phyloP scores from a whole-genome alignment of 352 stramenopile genomes.

The Globisporangium cederbergense region DNA sequence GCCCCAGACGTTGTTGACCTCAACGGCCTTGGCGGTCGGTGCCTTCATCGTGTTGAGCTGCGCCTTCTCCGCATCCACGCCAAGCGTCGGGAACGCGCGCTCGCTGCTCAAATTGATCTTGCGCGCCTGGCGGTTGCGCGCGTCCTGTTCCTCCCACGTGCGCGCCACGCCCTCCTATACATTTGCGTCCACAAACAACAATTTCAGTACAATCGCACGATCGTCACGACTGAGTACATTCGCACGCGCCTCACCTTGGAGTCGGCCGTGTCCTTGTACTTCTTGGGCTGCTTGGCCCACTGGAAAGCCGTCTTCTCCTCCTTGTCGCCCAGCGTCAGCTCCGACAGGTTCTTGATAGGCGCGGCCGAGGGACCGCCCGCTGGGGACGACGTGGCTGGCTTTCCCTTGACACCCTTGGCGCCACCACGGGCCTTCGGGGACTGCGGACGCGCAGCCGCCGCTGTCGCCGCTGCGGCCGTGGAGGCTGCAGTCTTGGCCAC shows the following conservation, averaged over 20 bases:
- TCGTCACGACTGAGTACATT: too few relatives aligned
- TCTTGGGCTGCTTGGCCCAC: slow-evolving; percentile 84
- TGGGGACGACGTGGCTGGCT: slow-evolving; percentile 21
- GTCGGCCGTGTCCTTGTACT: slow-evolving; percentile 67
- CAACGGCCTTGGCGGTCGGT: slow-evolving; percentile 48
- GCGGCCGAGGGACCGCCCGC: slow-evolving; percentile 11
- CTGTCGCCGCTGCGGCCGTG: not conserved
- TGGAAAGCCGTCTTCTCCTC: slow-evolving; percentile 57
- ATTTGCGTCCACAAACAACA: not conserved
- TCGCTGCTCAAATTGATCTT: slow-evolving; percentile 73
- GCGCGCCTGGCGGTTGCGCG: slow-evolving; percentile 55
- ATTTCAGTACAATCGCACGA: too few relatives aligned
- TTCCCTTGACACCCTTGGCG: slow-evolving; percentile 9
- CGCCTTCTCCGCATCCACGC: slow-evolving; percentile 39
- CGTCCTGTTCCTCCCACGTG: slow-evolving; percentile 72
- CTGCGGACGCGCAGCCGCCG: not conserved
- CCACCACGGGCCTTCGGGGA: slow-evolving; percentile 8
- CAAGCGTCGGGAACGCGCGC: slow-evolving; percentile 73
- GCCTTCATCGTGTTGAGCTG: slow-evolving; percentile 70
- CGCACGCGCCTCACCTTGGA: slow-evolving; percentile 21
- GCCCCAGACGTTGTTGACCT: slow-evolving; percentile 72
- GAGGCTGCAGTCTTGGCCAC: slow-evolving; percentile 18
- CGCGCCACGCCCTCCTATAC: slow-evolving; percentile 45
- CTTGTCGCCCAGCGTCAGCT: slow-evolving; percentile 58
- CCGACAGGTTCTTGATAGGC: slow-evolving; percentile 54